Evolutionary conservation across 805 yeast species (phyloP), one percentile per base, ranked within the genome.

Genomic region (Wickerhamomyces chambardii): DNA sequence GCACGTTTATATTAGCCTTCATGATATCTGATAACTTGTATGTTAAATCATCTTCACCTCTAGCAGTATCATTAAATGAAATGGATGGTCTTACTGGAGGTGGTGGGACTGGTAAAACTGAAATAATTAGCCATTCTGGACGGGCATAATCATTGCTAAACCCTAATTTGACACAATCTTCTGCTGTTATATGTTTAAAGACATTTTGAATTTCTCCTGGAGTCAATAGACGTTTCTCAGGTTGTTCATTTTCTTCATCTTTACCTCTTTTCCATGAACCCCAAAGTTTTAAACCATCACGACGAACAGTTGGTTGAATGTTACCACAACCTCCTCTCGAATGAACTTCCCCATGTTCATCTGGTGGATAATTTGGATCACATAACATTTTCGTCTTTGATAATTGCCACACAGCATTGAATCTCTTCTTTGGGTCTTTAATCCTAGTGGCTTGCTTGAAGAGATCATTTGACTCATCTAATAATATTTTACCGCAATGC

Each of bases 81-180:
- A 92, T 92, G 17, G 95, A 84, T 10, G 99, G 99, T 60, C 99
- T 81, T 25, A 92, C 99, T 26, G 97, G 97, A 42, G 99, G 99
- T 34, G 99, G 99, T 30, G 99, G 99, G 15, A 92, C 98, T 2
- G 99, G 98, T 51, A 92, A 68, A n/a, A 92, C 97, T 2, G 97
- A 87, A 46, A 92, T 75, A 41, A 92, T 71, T 78, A 92, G 76
- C 99, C 98, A 92, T 63, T 92, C 99, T 3, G 99, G 99, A 50
- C 98, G 80, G 2, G 99, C 92, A 52, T 85, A 92, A 55, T 92
- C 97, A 56, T 87, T 94, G 54, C 84, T 85, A 62, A 92, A 81
- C 5, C 99, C 99, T 41, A 92, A 58, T 46, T 74, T 77, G 31
- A 59, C 67, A 42, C 95, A 78, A 56, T 92, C 99, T 51, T 82